phyloP scores from a whole-genome alignment of 306 rosid genomes.

The Acacia acuminata region DNA sequence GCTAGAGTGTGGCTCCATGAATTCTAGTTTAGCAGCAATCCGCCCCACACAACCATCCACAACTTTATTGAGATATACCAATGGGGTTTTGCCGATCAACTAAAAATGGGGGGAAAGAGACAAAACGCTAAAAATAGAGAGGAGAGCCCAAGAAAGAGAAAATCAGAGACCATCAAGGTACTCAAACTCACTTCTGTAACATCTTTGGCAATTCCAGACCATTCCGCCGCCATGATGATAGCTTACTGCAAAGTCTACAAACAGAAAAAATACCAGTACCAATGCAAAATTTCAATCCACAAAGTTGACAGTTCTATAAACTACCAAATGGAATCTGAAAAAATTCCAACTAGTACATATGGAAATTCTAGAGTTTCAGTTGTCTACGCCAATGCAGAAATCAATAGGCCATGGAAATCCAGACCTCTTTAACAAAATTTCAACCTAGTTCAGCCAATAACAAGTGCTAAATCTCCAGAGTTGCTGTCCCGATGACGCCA shows the following conservation, averaged over 20 bases:
- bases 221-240: conserved; percentile 58
- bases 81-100: conserved; percentile 79
- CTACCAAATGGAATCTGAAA: conserved; percentile 22
- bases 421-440: background rate
- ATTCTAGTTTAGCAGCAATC: conserved; percentile 71
- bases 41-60: conserved; percentile 74
- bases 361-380: background rate
- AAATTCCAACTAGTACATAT: background rate
- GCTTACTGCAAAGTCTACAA: conserved; percentile 37
- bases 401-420: background rate
- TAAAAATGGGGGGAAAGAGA: conserved; percentile 25
- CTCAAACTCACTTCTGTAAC: conserved; percentile 64
- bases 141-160: background rate
- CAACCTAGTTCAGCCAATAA: conserved; percentile 18
- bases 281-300: conserved; percentile 10
- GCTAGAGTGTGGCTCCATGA: conserved; percentile 83
- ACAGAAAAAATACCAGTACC: conserved; percentile 9
- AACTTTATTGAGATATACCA: conserved; percentile 68
- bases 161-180: background rate
- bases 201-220: conserved; percentile 66
- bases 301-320: background rate
- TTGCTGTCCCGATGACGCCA: background rate
- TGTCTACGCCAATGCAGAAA: background rate
- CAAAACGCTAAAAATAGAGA: background rate
- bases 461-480: background rate